A percentile compares a stretch with the other conserved stretches of the same genome.
Conservation (phyloP, 2,329 filamentous ascomycete species). For the Colletotrichum lupini region DNA sequence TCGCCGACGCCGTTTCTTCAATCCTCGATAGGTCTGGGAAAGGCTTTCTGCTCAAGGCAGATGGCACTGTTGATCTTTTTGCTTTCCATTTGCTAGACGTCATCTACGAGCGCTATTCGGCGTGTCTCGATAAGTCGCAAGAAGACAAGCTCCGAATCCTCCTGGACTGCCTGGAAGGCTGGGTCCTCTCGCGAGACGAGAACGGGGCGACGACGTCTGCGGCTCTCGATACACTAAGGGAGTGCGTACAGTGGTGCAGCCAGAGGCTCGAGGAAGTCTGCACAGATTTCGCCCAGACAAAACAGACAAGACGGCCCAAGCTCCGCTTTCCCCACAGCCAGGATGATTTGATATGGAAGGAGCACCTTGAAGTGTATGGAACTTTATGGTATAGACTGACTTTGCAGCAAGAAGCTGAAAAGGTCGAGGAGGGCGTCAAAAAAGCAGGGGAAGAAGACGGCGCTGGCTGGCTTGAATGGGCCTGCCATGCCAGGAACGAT, state of each 20-base stretch:
- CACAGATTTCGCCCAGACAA: background rate
- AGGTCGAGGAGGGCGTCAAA: background rate
- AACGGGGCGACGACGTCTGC: background rate
- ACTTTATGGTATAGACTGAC: background rate
- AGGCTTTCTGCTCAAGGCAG: background rate
- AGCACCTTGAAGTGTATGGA: background rate
- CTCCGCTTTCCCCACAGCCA: background rate
- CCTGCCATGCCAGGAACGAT: background rate
- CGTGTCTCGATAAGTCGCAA: background rate
- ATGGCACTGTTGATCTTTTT: background rate
- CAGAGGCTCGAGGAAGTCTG: background rate
- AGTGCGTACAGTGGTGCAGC: conserved; percentile 9
- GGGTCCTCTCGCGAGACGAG: background rate
- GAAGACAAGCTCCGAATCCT: background rate
- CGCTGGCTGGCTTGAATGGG: background rate
- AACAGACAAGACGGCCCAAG: too few species aligned
- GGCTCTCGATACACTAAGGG: background rate
- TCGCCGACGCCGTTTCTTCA: background rate
- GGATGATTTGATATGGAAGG: background rate
- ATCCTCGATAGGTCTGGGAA: background rate
- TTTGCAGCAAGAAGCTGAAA: background rate
- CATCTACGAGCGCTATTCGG: background rate
- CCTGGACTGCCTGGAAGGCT: background rate
- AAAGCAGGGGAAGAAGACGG: too few species aligned
- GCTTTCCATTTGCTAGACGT: background rate